Evolutionary conservation across 1,284 basidiomycete species (phyloP), one percentile per base, ranked within the genome.

Genomic region (Cryptococcus maquisensis): DNA sequence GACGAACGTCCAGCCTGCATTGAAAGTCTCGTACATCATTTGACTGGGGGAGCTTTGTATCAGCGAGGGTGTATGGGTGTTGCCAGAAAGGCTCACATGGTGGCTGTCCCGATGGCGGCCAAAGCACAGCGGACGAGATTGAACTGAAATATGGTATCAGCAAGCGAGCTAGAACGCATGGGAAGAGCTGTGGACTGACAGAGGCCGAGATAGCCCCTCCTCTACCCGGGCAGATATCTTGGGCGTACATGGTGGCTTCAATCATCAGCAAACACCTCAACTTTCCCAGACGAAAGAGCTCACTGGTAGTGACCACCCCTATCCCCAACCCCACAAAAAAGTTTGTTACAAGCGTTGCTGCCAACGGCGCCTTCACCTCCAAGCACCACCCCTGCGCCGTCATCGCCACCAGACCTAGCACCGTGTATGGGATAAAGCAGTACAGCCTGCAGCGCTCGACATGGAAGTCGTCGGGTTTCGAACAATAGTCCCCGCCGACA

Each of bases 121-220:
- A 76, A 68, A 1, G 73, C 52, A 47, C 75, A 77, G 20, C 74
- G 63, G 3, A 74, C 68, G 12, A 76, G 63, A 51, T 76, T 75
- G 51, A 74, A 62, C 62, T 72, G 50, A 8, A 6, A 32, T 3
- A 42, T 7, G 23, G 4, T 9, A n/a, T 40, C 12, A 26, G 23
- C 15, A 15, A 44, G 10, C 15, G 42, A 23, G 10, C 20, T 15
- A 8, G n/a, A 15, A n/a, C n/a, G 28, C 6, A 40, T n/a, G 32
- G 39, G n/a, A 37, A n/a, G 38, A 28, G 28, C 5, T 28, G 28
- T 28, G 28, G 15, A 64, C 71, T 55, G 40, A 72, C 68, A 8
- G 68, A 69, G 28, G 72, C 74, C 2, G 70, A 71, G 18, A 74
- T 70, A 0, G 75, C 69, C 3, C 73, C 74, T 13, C 74, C 73